phyloP scores from a whole-genome alignment of 169 alveolate genomes.

The Cryptosporidium tyzzeri region DNA sequence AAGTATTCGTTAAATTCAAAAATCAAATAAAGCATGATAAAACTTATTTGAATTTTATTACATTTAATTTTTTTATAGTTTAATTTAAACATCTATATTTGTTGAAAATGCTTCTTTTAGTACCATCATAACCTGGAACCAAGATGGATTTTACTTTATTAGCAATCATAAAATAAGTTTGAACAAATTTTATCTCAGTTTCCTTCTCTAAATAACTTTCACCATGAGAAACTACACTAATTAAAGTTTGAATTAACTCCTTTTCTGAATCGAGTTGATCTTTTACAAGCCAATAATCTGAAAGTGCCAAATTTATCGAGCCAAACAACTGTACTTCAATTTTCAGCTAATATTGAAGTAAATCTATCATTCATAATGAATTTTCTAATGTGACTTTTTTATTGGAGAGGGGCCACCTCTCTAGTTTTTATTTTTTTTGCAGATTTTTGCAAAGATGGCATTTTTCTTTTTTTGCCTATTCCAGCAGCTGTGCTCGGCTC shows the following conservation, averaged over 20 bases:
- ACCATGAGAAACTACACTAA: background rate
- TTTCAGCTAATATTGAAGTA: background rate
- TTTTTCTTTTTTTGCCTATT: background rate
- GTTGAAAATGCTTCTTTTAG: background rate
- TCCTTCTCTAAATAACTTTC: background rate
- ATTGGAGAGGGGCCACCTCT: background rate
- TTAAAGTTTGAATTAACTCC: background rate
- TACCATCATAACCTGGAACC: background rate
- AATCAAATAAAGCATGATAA: background rate
- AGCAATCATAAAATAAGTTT: background rate
- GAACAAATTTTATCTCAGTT: background rate
- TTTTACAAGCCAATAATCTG: background rate
- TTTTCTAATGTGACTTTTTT: background rate
- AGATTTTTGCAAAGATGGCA: background rate
- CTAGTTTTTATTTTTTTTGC: background rate
- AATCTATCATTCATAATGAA: background rate
- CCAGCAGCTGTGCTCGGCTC: background rate
- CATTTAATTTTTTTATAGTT: background rate
- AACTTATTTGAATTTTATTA: background rate
- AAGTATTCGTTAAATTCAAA: background rate
- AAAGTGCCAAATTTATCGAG: background rate
- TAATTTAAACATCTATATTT: background rate
- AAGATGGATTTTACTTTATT: background rate
- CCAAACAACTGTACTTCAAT: background rate
- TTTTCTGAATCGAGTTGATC: background rate